These are phyloP conservation scores for Metarhizium anisopliae DNA, from an alignment of 2,329 filamentous ascomycete species.

Conservation along the genomic window DNA sequence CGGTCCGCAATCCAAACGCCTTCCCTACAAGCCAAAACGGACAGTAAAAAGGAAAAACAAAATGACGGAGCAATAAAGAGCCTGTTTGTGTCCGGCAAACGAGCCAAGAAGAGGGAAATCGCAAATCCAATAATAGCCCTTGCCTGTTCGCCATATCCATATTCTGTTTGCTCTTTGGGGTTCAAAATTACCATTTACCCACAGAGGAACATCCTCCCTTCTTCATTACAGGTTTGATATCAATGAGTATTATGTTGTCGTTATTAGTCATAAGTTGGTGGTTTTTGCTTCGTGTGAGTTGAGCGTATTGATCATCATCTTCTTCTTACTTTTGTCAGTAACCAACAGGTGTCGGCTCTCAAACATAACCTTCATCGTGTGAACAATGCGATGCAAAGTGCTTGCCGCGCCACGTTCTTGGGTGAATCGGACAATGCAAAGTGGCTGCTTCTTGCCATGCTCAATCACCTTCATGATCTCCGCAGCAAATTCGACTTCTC, in stretches of 20 bases:
- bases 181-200: background rate
- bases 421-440: slow-evolving; percentile 77
- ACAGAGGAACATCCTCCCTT: background rate
- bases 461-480: slow-evolving; percentile 87
- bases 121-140: slow-evolving; percentile 2
- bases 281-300: slow-evolving; percentile 30
- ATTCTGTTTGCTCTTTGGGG: slow-evolving; percentile 1
- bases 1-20: slow-evolving; percentile 4
- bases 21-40: slow-evolving; percentile 5
- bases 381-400: slow-evolving; percentile 76
- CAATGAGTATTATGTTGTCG: background rate
- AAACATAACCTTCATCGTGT: slow-evolving; percentile 64
- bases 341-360: slow-evolving; percentile 58
- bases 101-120: background rate
- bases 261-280: background rate
- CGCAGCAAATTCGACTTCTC: slow-evolving; percentile 77
- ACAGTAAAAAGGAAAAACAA: slow-evolving; percentile 8
- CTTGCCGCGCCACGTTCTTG: slow-evolving; percentile 88
- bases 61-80: background rate
- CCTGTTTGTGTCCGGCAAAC: background rate
- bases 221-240: background rate
- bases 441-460: slow-evolving; percentile 64
- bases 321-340: slow-evolving; percentile 53
- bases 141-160: slow-evolving; percentile 1
- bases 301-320: slow-evolving; percentile 66